A percentile compares a stretch with the other conserved stretches of the same genome.
phyloP scores from a whole-genome alignment of 352 stramenopile genomes.

The Phytophthora rubi region DNA sequence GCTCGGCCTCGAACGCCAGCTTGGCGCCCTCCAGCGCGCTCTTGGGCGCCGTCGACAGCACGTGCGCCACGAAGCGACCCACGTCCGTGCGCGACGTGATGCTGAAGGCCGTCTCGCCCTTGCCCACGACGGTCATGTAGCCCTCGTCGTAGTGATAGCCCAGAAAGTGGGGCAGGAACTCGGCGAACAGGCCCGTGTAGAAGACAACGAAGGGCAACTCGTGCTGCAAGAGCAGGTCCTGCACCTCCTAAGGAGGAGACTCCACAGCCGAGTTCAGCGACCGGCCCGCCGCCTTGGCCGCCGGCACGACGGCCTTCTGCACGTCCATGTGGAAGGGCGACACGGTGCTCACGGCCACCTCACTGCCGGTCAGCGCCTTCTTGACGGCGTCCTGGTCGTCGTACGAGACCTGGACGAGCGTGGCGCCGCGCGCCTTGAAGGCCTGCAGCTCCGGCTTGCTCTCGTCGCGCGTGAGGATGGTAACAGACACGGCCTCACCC shows the following conservation, averaged over 20 bases:
- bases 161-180: background rate
- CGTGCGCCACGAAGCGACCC: too few species aligned
- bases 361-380: conserved; percentile 30
- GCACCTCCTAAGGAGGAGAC: too few species aligned
- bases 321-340: conserved; percentile 14
- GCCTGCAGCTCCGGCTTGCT: too few species aligned
- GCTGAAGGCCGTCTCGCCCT: too few species aligned
- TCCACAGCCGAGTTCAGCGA: too few species aligned
- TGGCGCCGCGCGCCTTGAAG: too few species aligned
- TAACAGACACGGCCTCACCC: too few species aligned
- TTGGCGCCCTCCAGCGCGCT: conserved; percentile 17
- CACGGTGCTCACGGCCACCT: conserved; percentile 18
- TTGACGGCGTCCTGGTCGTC: conserved; percentile 22
- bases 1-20: conserved; percentile 27
- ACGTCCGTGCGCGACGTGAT: too few species aligned
- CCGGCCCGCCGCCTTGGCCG: conserved; percentile 31
- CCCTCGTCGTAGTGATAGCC: too few species aligned
- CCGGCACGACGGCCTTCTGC: conserved; percentile 11
- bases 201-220: conserved; percentile 25
- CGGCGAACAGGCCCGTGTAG: conserved; percentile 30
- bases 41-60: too few species aligned
- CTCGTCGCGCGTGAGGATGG: too few species aligned
- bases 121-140: too few species aligned
- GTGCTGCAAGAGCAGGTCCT: conserved; percentile 20
- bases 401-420: conserved; percentile 31